Percentiles rank a stretch among this genome's conserved stretches.
Conservation (phyloP, 805 yeast genomes). For the Lachancea lanzarotensis region DNA sequence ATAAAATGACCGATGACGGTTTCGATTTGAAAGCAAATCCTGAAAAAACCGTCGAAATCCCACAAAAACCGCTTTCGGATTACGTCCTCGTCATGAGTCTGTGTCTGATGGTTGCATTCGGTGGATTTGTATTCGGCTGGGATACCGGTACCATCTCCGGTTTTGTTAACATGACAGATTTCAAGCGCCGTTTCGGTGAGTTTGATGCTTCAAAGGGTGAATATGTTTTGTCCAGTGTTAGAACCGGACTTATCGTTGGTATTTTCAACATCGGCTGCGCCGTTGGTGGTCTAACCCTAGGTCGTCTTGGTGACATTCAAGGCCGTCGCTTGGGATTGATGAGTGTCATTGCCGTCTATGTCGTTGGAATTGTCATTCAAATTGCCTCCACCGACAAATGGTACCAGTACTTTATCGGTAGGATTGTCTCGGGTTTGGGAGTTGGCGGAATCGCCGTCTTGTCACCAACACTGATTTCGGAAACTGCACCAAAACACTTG, state of each 20-base stretch:
- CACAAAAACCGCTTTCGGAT: slow-evolving; percentile 28
- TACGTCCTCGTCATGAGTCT: slow-evolving; percentile 26
- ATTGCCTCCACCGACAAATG: slow-evolving; percentile 48
- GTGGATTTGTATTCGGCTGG: slow-evolving; percentile 52
- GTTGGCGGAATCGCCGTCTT: slow-evolving; percentile 74
- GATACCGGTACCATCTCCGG: slow-evolving; percentile 80
- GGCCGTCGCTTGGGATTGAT: slow-evolving; percentile 64
- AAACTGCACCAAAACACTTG: slow-evolving; percentile 36
- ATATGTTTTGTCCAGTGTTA: slow-evolving; percentile 42
- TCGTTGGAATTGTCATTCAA: slow-evolving; percentile 63
- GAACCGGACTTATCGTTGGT: slow-evolving; percentile 53
- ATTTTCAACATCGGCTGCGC: slow-evolving; percentile 73
- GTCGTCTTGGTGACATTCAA: slow-evolving; percentile 52
- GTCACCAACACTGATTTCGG: slow-evolving; percentile 64
- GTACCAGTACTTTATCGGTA: slow-evolving; percentile 68
- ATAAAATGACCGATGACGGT: slow-evolving; percentile 10
- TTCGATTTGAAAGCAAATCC: slow-evolving; percentile 9
- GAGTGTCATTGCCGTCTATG: slow-evolving; percentile 54
- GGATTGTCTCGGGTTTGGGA: slow-evolving; percentile 67
- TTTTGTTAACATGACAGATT: slow-evolving; percentile 53
- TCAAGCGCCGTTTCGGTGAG: slow-evolving; percentile 52
- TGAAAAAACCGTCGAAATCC: slow-evolving; percentile 11
- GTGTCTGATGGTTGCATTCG: slow-evolving; percentile 16
- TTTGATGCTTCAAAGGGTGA: slow-evolving; percentile 34
- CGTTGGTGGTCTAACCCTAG: slow-evolving; percentile 58